phyloP scores from a whole-genome alignment of 495 filamentous ascomycete species.

The Bacidia gigantensis region DNA sequence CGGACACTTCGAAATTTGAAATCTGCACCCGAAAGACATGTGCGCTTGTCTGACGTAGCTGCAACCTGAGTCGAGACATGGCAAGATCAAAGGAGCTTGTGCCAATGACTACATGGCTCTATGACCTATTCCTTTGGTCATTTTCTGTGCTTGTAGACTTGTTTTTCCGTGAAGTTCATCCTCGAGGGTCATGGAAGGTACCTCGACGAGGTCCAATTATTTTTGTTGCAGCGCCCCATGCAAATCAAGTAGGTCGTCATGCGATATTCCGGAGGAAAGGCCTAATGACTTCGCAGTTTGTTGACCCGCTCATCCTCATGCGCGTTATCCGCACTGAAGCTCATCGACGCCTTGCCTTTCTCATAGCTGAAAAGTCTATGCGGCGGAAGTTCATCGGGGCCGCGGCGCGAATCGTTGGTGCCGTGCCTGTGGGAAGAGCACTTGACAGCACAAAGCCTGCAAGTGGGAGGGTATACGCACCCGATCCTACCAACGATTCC shows the following conservation, averaged over 20 bases:
- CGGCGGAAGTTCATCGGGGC: slow-evolving; percentile 73
- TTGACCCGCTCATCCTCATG: slow-evolving; percentile 89
- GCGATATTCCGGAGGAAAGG: no score
- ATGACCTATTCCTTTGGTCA: slow-evolving; percentile 68
- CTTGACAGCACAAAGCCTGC: slow-evolving; percentile 76
- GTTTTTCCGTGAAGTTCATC: slow-evolving; percentile 96
- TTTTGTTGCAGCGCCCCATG: slow-evolving; percentile 96
- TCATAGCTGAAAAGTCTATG: slow-evolving; percentile 92
- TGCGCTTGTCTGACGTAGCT: no score
- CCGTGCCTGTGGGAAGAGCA: slow-evolving; percentile 77
- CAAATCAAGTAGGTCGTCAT: slow-evolving; percentile 62
- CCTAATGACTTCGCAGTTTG: slow-evolving; percentile 55
- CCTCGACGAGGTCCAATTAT: slow-evolving; percentile 78
- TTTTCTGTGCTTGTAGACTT: slow-evolving; percentile 80
- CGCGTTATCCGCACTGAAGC: slow-evolving; percentile 74
- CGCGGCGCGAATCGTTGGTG: slow-evolving; percentile 62
- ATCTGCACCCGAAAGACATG: no score
- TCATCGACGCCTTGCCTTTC: slow-evolving; percentile 74
- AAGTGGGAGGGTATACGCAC: slow-evolving; percentile 74
- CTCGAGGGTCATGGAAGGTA: slow-evolving; percentile 84
- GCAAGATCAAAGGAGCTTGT: slow-evolving; percentile 35
- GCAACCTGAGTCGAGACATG: background rate
- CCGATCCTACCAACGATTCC: slow-evolving; percentile 71
- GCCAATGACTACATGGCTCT: slow-evolving; percentile 60
- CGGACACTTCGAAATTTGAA: no score